A percentile compares a stretch with the other conserved stretches of the same genome.
phyloP scores from a whole-genome alignment of 176 grass and related monocot species.

The Bromus sterilis region DNA sequence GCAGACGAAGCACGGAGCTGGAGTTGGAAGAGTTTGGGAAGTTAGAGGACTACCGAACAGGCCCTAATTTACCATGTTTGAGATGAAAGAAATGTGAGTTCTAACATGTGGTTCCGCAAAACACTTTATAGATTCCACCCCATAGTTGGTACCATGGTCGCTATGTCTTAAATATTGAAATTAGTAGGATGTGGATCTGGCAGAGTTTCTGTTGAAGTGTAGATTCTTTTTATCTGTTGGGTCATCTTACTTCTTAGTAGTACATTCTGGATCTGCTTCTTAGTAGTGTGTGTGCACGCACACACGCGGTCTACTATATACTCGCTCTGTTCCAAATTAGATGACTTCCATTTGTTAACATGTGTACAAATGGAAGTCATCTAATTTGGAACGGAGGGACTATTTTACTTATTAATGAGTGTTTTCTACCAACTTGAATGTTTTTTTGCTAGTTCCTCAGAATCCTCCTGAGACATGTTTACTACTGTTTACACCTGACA shows the following conservation, averaged over 20 bases:
- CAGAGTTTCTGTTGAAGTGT: background rate
- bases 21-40: too few relatives aligned
- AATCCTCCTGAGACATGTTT: background rate
- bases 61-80: too few relatives aligned
- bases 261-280: background rate
- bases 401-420: background rate
- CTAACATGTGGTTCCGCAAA: background rate
- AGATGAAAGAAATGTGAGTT: background rate
- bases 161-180: background rate
- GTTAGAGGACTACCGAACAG: too few relatives aligned
- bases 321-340: too few relatives aligned
- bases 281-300: background rate
- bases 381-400: too few relatives aligned
- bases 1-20: too few relatives aligned
- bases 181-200: background rate
- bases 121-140: background rate
- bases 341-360: too few relatives aligned
- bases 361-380: too few relatives aligned
- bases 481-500: constrained; percentile 36
- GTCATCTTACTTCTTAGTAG: background rate
- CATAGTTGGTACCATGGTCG: background rate
- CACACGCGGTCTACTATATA: background rate
- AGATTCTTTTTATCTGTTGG: background rate
- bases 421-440: background rate
- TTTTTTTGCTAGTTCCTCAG: background rate